A percentile compares a stretch with the other conserved stretches of the same genome.
Conservation (phyloP, 768 basidiomycete genomes). For the Tulasnella sp. region DNA sequence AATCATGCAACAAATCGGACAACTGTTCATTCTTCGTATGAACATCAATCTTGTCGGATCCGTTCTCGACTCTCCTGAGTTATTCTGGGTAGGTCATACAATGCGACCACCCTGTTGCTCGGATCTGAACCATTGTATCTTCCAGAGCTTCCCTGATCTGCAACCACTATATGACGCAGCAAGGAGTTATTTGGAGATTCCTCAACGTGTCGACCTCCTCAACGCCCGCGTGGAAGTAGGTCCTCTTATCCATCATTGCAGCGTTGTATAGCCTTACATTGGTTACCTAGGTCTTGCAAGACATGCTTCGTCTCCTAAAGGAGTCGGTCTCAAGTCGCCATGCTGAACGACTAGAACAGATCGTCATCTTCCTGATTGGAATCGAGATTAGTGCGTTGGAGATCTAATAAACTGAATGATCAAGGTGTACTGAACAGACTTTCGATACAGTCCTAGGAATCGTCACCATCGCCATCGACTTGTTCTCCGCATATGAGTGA, state of each 20-base stretch:
- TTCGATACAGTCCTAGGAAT: constrained; percentile 69
- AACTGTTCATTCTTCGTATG: constrained; percentile 86
- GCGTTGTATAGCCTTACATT: not conserved
- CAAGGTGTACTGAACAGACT: constrained; percentile 34
- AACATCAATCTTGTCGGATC: constrained; percentile 95
- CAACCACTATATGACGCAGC: constrained; percentile 94
- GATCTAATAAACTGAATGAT: not conserved
- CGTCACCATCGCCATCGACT: constrained; percentile 83
- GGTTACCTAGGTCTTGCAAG: constrained; percentile 73
- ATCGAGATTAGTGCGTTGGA: constrained; percentile 72
- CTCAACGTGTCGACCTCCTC: constrained; percentile 85
- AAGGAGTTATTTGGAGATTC: constrained; percentile 90
- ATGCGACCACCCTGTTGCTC: not conserved
- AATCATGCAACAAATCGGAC: constrained; percentile 97
- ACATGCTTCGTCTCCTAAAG: constrained; percentile 92
- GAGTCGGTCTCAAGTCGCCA: constrained; percentile 90
- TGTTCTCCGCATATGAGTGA: constrained; percentile 39
- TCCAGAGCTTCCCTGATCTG: constrained; percentile 85
- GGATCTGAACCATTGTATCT: not conserved
- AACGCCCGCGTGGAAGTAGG: constrained; percentile 89
- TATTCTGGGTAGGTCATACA: constrained; percentile 72
- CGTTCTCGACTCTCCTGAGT: constrained; percentile 92
- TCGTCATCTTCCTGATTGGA: constrained; percentile 85
- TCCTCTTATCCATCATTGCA: constrained; percentile 23
- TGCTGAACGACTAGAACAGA: constrained; percentile 86